Conservation (phyloP, 1,284 basidiomycete species). For the Ustilago trichophora region DNA sequence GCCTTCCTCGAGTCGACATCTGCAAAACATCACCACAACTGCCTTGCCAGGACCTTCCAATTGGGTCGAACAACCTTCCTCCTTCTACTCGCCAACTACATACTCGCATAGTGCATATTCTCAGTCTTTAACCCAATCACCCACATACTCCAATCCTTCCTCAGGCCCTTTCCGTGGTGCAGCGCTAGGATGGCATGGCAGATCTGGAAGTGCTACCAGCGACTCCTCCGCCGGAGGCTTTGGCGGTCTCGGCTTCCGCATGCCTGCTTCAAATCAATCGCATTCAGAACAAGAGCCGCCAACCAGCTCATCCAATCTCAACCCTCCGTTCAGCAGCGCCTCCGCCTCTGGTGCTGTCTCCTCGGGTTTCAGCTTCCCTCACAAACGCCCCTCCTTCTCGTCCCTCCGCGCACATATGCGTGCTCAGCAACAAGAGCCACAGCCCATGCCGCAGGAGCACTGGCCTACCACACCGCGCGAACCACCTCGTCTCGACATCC, state of each 20-base stretch:
- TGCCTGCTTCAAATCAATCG: slow-evolving; percentile 9
- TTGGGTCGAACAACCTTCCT: slow-evolving; percentile 11
- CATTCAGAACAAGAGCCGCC: slow-evolving; percentile 9
- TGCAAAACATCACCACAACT: slow-evolving; percentile 42
- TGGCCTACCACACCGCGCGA: slow-evolving; percentile 32
- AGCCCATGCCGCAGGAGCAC: slow-evolving; percentile 9
- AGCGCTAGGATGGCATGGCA: slow-evolving; percentile 43
- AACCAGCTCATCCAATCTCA: slow-evolving; percentile 6
- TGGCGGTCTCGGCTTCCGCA: slow-evolving; percentile 33
- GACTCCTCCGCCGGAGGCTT: slow-evolving; percentile 46
- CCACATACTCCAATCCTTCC: slow-evolving; percentile 20
- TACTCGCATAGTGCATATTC: background rate
- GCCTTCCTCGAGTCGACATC: slow-evolving; percentile 35
- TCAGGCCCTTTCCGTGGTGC: slow-evolving; percentile 47
- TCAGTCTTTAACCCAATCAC: slow-evolving; percentile 23
- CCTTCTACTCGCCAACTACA: slow-evolving; percentile 5
- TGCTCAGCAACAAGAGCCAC: slow-evolving; percentile 9
- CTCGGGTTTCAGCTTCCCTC: slow-evolving; percentile 34
- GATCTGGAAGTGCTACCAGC: slow-evolving; percentile 43
- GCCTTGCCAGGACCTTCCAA: slow-evolving; percentile 4
- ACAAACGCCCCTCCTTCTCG: slow-evolving; percentile 17
- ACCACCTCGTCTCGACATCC: slow-evolving; percentile 25
- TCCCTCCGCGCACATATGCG: slow-evolving; percentile 34
- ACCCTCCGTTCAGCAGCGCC: no score
- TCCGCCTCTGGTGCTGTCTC: no score